Base-by-base conservation (phyloP, 2,329 filamentous ascomycete species). In the Clathrospora elynae region DNA sequence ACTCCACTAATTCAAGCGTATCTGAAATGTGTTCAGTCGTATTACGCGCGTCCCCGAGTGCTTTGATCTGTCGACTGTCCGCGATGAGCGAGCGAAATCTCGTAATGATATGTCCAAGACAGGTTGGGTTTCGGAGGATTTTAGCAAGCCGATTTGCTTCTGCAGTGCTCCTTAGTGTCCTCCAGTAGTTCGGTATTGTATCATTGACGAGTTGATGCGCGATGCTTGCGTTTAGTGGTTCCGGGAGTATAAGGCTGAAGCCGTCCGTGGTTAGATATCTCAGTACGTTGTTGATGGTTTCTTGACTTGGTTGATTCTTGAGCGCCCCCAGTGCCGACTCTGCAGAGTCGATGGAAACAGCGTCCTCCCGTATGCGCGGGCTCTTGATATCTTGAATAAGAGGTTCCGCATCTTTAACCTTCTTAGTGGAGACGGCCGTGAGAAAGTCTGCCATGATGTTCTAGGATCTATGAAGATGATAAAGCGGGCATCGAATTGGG, bases 151-250 rank as follows among this genome's bases (percentile, higher is more conserved):
- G 67, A 26, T 48, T 43, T 16, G 42, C 26, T 9, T 51, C 42
- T 13, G 29, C 8, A 4, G 39, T 41, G 2, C 24, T 17, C 13
- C 40, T 43, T n/a, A 59, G 24, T 3, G 37, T 18, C 3, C 76
- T 64, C 92, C 93, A 97, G 70, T 92, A 95, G 62, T 91, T 88
- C 1, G 88, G 87, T 6, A 90, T 75, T 17, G 87, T 90, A 20
- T 84, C 81, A 11, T 80, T 84, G 45, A 95, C 83, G 23, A 99
- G 73, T 3, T 82, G 73, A 61, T 90, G 85, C 37, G 92, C 76
- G 20, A 96, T 81, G 57, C 90, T 87, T 13, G 89, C 84, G 42
- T 84, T 81, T 48, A 82, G 73, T 1, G 91, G 84, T 20, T 80
- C 80, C 3, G 89, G 85, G 2, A 75, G 68, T 30, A 77, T 74